Conservation (phyloP, 202 grass and related monocot species). For the Zoysia matrella region DNA sequence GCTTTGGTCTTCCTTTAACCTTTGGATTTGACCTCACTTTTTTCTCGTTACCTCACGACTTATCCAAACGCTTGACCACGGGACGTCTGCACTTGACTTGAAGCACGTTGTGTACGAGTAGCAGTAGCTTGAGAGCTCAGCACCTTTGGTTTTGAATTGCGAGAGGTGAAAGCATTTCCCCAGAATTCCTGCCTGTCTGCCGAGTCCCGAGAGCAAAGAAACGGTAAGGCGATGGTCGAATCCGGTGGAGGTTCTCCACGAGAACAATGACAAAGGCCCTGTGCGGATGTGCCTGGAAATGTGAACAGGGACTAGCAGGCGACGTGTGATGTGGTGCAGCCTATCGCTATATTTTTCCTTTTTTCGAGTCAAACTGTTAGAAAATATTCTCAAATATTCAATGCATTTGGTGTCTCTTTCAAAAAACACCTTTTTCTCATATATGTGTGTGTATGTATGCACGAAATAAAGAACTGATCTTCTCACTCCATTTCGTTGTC, state of each 20-base stretch:
- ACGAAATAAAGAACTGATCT: no score
- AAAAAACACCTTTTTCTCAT: no score
- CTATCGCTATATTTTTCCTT: background rate
- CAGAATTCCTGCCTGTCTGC: background rate
- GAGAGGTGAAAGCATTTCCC: background rate
- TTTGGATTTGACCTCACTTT: conserved; percentile 20
- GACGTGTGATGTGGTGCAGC: no score
- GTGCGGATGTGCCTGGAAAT: background rate
- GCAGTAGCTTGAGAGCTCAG: background rate
- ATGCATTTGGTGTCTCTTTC: no score
- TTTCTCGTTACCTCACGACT: background rate
- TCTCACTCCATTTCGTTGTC: no score
- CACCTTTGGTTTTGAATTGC: conserved; percentile 4
- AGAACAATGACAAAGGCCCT: background rate
- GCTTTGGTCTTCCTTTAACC: conserved; percentile 37
- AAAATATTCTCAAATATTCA: no score
- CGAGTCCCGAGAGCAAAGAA: no score
- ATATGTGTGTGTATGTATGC: no score
- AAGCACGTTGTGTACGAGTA: background rate
- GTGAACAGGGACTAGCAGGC: no score
- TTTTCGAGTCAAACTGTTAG: background rate
- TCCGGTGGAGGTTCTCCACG: background rate
- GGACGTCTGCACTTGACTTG: background rate
- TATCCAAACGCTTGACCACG: conserved; percentile 9
- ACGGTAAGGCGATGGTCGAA: background rate